Evolutionary conservation across 2,329 filamentous ascomycete species (phyloP).

Genomic region (Colletotrichum kahawae): DNA sequence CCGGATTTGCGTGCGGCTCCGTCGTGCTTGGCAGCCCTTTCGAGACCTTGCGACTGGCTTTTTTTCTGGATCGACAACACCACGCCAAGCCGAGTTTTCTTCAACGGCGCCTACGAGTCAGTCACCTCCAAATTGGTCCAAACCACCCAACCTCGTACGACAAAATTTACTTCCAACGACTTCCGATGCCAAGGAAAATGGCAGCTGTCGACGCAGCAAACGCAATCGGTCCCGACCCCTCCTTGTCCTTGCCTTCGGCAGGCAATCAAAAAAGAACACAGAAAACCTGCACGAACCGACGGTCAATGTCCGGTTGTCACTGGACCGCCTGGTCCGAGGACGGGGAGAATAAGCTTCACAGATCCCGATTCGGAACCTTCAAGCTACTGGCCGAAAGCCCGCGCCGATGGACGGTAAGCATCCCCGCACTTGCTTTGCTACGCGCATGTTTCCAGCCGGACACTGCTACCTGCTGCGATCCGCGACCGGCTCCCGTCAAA

Average conservation of each 20-base stretch:
- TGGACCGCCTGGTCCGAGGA: background rate
- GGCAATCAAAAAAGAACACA: background rate
- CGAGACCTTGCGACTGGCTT: background rate
- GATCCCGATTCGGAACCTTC: background rate
- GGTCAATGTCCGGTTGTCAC: conserved; percentile 1
- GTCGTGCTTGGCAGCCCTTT: background rate
- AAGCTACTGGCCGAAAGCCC: background rate
- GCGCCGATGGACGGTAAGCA: background rate
- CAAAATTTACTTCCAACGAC: background rate
- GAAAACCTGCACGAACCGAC: conserved; percentile 2
- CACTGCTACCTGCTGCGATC: background rate
- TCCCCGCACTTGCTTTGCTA: background rate
- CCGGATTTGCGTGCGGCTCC: background rate
- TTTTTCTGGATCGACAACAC: background rate
- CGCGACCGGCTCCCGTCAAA: background rate
- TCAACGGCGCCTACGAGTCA: conserved; percentile 3
- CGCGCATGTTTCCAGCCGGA: background rate
- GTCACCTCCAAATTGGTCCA: background rate
- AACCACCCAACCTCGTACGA: conserved; percentile 14
- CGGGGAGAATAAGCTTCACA: background rate
- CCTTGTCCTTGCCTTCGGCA: background rate
- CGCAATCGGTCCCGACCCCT: conserved; percentile 4
- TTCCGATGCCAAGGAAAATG: conserved; percentile 15
- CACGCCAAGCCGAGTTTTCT: background rate
- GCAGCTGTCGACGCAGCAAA: background rate